Evolutionary conservation across 2,329 filamentous ascomycete species (phyloP).

Genomic region (Sclerotinia trifoliorum): DNA sequence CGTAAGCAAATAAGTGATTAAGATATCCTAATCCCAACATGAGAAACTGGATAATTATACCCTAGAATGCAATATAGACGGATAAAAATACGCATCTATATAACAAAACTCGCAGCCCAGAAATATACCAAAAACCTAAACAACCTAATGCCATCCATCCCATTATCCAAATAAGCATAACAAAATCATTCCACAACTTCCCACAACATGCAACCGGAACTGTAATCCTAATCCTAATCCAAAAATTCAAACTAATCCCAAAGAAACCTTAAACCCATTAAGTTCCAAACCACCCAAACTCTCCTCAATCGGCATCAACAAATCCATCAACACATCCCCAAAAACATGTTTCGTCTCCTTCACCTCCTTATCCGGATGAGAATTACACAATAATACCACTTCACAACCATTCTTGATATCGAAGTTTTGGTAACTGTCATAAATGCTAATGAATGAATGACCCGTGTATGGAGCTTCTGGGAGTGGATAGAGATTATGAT

Average conservation of each 20-base stretch:
- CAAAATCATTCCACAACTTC: too few relatives aligned
- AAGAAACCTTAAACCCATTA: not conserved
- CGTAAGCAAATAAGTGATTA: too few relatives aligned
- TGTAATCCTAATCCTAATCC: not conserved
- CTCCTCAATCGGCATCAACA: conserved; percentile 2
- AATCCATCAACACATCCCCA: conserved; percentile 2
- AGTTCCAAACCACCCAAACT: not conserved
- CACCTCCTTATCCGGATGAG: not conserved
- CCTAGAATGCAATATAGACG: too few relatives aligned
- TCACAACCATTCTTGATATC: conserved; percentile 11
- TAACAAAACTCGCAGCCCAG: too few relatives aligned
- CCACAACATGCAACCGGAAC: not conserved
- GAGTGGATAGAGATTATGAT: conserved; percentile 9
- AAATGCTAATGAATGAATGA: not conserved
- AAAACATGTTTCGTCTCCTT: not conserved
- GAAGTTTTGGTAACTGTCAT: conserved; percentile 4
- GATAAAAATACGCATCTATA: too few relatives aligned
- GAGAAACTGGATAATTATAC: too few relatives aligned
- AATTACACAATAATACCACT: not conserved
- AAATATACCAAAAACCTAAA: too few relatives aligned
- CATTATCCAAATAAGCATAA: too few relatives aligned
- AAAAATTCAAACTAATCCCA: not conserved
- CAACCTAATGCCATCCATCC: too few relatives aligned
- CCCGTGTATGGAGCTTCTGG: conserved; percentile 15
- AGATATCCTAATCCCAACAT: too few relatives aligned